A percentile compares a stretch with the other conserved stretches of the same genome.
Evolutionary conservation across 208 protist species (phyloP).

Genomic region (Trypanosomatidae sp.): DNA sequence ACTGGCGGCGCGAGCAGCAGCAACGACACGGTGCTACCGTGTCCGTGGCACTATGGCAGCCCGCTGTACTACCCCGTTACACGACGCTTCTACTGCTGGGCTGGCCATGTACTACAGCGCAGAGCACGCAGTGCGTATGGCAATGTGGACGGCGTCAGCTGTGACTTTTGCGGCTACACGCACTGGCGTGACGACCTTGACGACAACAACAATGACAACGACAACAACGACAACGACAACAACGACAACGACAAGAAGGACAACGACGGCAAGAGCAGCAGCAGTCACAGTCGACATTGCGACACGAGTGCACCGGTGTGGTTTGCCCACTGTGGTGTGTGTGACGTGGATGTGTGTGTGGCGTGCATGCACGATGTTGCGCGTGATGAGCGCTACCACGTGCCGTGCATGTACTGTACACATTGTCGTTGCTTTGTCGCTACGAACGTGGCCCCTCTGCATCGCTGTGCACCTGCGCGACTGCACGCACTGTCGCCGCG

Average conservation of each 20-base stretch:
- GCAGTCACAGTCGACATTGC: background rate
- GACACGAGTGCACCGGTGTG: conserved; percentile 1
- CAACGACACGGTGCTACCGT: conserved; percentile 1
- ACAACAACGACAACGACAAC: background rate
- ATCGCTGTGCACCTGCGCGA: conserved; percentile 13
- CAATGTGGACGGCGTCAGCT: conserved; percentile 56
- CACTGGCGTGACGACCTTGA: conserved; percentile 22
- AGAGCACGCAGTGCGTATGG: conserved; percentile 23
- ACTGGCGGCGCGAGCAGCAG: background rate
- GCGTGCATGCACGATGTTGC: conserved; percentile 37
- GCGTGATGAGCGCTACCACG: conserved; percentile 46
- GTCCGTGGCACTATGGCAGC: conserved; percentile 52
- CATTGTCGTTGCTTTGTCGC: conserved; percentile 31
- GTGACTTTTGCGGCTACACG: conserved; percentile 76
- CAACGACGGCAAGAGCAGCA: background rate
- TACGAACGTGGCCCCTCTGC: conserved; percentile 15
- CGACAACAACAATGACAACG: background rate
- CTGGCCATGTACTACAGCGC: conserved; percentile 17
- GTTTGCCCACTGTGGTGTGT: conserved; percentile 57
- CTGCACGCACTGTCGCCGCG: background rate
- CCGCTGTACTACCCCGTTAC: conserved; percentile 63
- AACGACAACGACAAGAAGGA: background rate
- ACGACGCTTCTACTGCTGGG: conserved; percentile 49
- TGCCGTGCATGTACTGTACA: conserved; percentile 63
- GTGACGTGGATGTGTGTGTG: conserved; percentile 52